Conservation (phyloP, 2,329 filamentous ascomycete genomes). For the Sclerotinia spermophila region DNA sequence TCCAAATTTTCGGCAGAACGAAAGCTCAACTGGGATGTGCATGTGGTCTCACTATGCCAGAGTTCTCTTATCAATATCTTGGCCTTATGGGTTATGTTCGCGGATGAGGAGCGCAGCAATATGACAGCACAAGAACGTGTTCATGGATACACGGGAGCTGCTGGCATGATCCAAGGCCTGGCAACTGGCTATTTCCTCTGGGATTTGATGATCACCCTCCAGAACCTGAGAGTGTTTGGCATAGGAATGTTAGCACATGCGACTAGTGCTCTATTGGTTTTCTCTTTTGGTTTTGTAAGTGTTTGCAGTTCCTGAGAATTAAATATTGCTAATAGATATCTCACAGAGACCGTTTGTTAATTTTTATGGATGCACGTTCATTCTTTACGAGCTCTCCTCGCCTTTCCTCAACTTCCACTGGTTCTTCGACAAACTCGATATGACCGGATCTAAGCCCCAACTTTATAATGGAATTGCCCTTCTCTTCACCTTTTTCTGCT, state of each 20-base stretch:
- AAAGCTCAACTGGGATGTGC: conserved; percentile 76
- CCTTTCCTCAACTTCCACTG: conserved; percentile 87
- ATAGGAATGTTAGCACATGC: conserved; percentile 66
- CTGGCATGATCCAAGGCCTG: conserved; percentile 70
- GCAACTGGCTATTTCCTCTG: conserved; percentile 81
- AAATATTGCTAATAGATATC: background rate
- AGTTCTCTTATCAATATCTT: conserved; percentile 66
- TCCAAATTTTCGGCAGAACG: conserved; percentile 57
- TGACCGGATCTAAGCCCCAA: conserved; percentile 71
- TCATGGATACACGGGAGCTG: conserved; percentile 72
- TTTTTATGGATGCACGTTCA: conserved; percentile 76
- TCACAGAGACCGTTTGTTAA: conserved; percentile 75
- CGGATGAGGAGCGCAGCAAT: conserved; percentile 61
- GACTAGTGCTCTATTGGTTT: conserved; percentile 68
- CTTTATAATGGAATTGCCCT: conserved; percentile 74
- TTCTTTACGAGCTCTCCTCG: conserved; percentile 82
- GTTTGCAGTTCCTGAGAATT: background rate
- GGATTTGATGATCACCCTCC: conserved; percentile 69
- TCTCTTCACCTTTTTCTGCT: conserved; percentile 70
- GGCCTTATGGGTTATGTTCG: conserved; percentile 69
- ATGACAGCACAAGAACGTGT: conserved; percentile 68
- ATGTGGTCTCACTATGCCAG: conserved; percentile 81
- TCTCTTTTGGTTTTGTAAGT: conserved; percentile 75
- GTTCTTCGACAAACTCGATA: conserved; percentile 83
- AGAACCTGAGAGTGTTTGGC: conserved; percentile 64